Percentiles rank a stretch among this genome's conserved stretches.
phyloP scores from a whole-genome alignment of 2,329 filamentous ascomycete genomes.

The Exserohilum turcica region DNA sequence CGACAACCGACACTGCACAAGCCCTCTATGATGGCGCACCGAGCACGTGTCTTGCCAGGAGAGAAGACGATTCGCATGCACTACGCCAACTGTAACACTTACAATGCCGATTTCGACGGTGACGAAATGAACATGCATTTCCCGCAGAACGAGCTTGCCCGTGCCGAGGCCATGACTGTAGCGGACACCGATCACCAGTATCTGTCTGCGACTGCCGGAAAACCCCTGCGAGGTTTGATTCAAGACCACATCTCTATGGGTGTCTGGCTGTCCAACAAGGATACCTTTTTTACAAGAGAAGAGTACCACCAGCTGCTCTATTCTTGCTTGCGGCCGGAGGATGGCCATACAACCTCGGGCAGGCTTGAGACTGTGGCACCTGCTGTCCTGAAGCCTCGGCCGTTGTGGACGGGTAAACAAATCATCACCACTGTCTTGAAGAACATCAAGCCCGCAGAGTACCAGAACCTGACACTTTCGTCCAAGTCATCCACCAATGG shows the following conservation, averaged over 20 bases:
- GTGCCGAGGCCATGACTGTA: conserved; percentile 89
- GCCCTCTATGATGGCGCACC: conserved; percentile 98
- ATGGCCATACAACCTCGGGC: conserved; percentile 82
- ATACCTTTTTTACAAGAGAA: conserved; percentile 85
- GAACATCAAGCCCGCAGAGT: conserved; percentile 82
- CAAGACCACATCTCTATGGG: conserved; percentile 98
- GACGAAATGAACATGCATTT: conserved; percentile 99
- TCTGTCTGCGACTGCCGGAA: conserved; percentile 88
- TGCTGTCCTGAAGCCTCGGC: conserved; percentile 77
- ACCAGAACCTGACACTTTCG: conserved; percentile 76
- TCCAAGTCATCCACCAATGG: conserved; percentile 78
- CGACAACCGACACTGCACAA: conserved; percentile 97
- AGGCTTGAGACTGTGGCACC: conserved; percentile 81
- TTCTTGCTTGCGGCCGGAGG: conserved; percentile 84
- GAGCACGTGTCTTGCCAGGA: conserved; percentile 86
- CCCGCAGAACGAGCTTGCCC: conserved; percentile 92
- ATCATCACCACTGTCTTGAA: conserved; percentile 89
- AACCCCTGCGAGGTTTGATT: conserved; percentile 92
- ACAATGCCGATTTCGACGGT: conserved; percentile 98
- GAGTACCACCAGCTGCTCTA: conserved; percentile 96
- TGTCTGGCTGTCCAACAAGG: conserved; percentile 85
- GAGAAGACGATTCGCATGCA: conserved; percentile 99
- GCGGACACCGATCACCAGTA: conserved; percentile 98
- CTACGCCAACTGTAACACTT: conserved; percentile 99
- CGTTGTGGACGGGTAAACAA: conserved; percentile 95